Base-by-base conservation (phyloP, 2,329 filamentous ascomycete genomes). In the Talaromyces marneffei region DNA sequence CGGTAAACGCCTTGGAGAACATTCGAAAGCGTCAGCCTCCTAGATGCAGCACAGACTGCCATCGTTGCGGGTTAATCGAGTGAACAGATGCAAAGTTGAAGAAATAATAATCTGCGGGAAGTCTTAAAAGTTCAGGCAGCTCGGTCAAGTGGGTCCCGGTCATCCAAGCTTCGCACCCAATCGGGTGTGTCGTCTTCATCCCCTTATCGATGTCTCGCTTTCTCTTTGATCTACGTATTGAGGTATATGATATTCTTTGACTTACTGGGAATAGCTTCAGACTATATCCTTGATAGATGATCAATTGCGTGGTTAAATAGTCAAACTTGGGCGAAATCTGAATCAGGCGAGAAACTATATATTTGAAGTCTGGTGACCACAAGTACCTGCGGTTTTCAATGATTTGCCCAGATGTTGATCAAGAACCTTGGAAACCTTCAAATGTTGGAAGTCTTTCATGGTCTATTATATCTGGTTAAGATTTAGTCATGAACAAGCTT, bases 11-110 rank as follows among this genome's bases (percentile, higher is more conserved):
- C 46, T 35, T 59, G 44, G n/a, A 59, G 39, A 1, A 52, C 35
- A 59, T 59, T 59, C 1, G 37, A 59, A 18, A 59, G 46, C n/a
- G 57, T 59, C 27, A 59, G n/a, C 18, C 57, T n/a, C n/a, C 37
- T 53, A 2, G 57, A 59, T n/a, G 57, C 57, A 25, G 37, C 48
- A 25, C 57, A 59, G 18, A 53, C 57, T 4, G 46, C 29, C 33
- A 59, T 59, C 12, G 12, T 35, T 52, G 20, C 37, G 16, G 9
- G 3, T 33, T 3, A 20, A 18, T 52, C 3, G 29, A 35, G 20
- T 2, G 18, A 20, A 40, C 18, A 25, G 12, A 18, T 10, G 27
- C 46, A 18, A 35, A 50, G 2, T 14, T 31, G 27, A 31, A 48
- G 27, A n/a, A 50, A 50, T 50, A 50, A 50, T 50, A 50, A 33